Base-by-base conservation (phyloP, 2,329 filamentous ascomycete genomes). In the Cladosporium cucumerinum region DNA sequence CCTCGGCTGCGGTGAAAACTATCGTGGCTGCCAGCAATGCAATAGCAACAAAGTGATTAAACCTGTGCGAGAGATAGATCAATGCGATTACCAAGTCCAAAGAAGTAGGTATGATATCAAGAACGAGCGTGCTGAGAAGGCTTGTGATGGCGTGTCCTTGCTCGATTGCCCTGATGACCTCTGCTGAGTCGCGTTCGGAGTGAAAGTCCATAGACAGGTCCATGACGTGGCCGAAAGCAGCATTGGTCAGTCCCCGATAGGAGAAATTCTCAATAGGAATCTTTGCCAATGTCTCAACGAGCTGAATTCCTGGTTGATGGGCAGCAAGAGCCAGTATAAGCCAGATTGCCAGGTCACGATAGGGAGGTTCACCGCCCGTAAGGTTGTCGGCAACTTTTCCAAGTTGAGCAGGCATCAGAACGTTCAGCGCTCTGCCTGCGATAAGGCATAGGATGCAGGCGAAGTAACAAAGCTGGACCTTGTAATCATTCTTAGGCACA, bases 371-470 rank as follows among this genome's bases (percentile, higher is more conserved):
- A 46, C 76, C 76, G 69, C 73, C 80, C 32, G 82, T 82, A 25
- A 96, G 79, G 66, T 85, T 85, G 71, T 95, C 87, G 68, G 91
- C 88, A 68, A 96, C 87, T 65, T 91, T 86, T 68, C 92, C 92
- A 34, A 94, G 86, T 73, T 95, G 91, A 23, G 90, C 85, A n/a
- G 92, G 92, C 34, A 92, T 86, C 49, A 96, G 79, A 16, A 96
- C 81, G 70, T 93, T 91, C 58, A 96, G 80, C 5, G 85, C 85
- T 68, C 93, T 92, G 63, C 88, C 85, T 60, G 82, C 80, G n/a
- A 93, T 75, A 25, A 95, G 81, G 69, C 90, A 90, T 1, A 90
- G 51, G 0, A 85, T 84, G 52, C 95, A 88, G 4, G 90, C 81
- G 12, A 85, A 78, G 23, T 90, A 85, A 62, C 88, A 87, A 21